Evolutionary conservation across 345 rosid genomes (phyloP).

Genomic region (Trapa bicornis): DNA sequence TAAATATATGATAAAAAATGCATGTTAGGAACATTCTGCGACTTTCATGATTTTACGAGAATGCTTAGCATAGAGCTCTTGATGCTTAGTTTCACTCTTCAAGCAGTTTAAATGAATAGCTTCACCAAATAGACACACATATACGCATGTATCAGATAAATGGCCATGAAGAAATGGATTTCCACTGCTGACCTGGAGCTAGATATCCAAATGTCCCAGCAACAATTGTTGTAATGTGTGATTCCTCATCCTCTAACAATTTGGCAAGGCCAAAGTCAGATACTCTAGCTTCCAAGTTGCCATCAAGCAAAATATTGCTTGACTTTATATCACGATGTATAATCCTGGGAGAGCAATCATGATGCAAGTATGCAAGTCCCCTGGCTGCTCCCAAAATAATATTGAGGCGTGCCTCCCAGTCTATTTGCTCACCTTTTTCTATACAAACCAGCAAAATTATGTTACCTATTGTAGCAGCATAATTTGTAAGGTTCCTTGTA

Average conservation of each 20-base stretch:
- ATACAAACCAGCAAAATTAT: conserved; percentile 16
- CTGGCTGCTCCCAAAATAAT: conserved; percentile 93
- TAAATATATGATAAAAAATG: no score
- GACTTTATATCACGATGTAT: conserved; percentile 98
- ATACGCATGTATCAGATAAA: no score
- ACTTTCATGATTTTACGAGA: not conserved
- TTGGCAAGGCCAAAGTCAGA: conserved; percentile 98
- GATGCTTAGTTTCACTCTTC: not conserved
- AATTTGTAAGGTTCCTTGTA: no score
- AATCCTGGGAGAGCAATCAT: conserved; percentile 97
- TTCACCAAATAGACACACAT: not conserved
- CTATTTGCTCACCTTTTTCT: conserved; percentile 82
- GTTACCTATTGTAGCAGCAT: no score
- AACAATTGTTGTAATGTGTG: conserved; percentile 96
- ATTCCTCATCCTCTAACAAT: conserved; percentile 85
- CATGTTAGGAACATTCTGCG: not conserved
- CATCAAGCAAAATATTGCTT: conserved; percentile 94
- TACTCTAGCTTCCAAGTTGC: conserved; percentile 91
- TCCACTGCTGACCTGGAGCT: conserved; percentile 66
- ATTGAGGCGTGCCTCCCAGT: conserved; percentile 91
- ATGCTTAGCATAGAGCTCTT: not conserved
- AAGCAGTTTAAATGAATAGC: not conserved
- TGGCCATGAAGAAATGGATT: not conserved
- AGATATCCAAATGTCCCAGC: conserved; percentile 98
- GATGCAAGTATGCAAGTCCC: conserved; percentile 95